Base-by-base conservation (phyloP, 306 rosid genomes). In the Prunus kanzakura region DNA sequence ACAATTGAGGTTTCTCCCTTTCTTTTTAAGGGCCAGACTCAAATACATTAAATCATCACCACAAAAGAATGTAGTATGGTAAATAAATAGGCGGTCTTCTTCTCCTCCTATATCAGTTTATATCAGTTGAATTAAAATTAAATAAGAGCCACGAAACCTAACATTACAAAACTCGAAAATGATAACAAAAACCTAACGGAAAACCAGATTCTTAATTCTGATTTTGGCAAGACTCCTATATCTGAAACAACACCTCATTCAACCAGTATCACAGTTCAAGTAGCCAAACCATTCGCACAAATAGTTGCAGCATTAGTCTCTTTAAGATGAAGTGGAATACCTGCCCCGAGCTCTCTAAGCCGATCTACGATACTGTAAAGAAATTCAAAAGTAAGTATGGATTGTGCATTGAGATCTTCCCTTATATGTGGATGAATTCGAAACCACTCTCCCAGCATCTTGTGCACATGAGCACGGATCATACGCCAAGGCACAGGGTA, bases 401-500 rank as follows among this genome's bases (percentile, higher is more conserved):
- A 82, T 72, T 96, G 99, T 67, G 90, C 77, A 77, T 96, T 96
- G 47, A 96, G 78, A 30, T 89, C 98, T 13, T 96, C 98, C 82
- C 99, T 89, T 58, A 96, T 71, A 56, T 96, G 90, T 6, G 99
- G 98, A 79, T 96, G 97, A 83, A 89, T 78, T 77, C 90, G 87
- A 83, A 96, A 96, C 99, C 99, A 92, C 65, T 87, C 93, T 67
- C 99, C 98, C 86, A 96, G 69, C 93, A 96, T 58, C 83, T 88
- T 92, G 81, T 96, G 94, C 84, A 92, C 90, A 63, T 96, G 99
- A 25, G 99, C 77, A 11, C 98, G 99, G 22, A 92, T 89, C 91
- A 92, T 96, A 81, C 98, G 82, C 99, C 99, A 96, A 2, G 98
- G 94, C 30, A 96, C 96, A 13, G 93, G 93, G 68, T 91, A 79